phyloP scores from a whole-genome alignment of 495 filamentous ascomycete species.

The Penicillium paradoxum region DNA sequence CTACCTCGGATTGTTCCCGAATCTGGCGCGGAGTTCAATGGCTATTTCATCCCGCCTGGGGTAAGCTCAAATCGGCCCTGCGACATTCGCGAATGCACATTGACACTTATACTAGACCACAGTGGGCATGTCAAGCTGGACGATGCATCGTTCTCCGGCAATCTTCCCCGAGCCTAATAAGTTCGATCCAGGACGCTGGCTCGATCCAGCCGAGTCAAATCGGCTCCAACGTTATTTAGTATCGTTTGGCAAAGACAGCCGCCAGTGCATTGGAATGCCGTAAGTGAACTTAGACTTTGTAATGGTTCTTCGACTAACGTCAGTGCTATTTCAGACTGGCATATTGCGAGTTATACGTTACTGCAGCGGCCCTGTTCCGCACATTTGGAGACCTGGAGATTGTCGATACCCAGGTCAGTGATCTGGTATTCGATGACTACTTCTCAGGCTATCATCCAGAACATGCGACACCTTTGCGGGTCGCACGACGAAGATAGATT shows the following conservation, averaged over 20 bases:
- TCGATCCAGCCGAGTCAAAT: conserved; percentile 6
- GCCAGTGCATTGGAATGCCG: conserved; percentile 37
- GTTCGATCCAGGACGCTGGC: conserved; percentile 29
- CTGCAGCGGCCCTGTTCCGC: background rate
- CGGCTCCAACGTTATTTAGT: conserved; percentile 27
- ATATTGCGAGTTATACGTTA: background rate
- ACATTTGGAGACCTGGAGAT: background rate
- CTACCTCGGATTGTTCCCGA: conserved; percentile 28
- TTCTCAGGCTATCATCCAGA: background rate
- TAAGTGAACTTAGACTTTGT: conserved; percentile 9
- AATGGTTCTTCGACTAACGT: no score
- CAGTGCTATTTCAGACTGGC: background rate
- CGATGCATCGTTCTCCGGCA: conserved; percentile 28
- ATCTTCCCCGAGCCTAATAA: conserved; percentile 30
- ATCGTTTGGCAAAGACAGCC: conserved; percentile 34
- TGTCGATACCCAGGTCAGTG: background rate
- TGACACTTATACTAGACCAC: conserved; percentile 8
- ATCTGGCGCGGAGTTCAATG: conserved; percentile 22
- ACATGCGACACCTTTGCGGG: background rate
- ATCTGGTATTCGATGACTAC: background rate
- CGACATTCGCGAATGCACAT: background rate
- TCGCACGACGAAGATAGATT: background rate
- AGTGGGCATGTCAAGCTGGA: conserved; percentile 22
- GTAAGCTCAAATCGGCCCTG: conserved; percentile 8
- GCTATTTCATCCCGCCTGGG: conserved; percentile 21